phyloP scores from a whole-genome alignment of 495 filamentous ascomycete genomes.

The Neurospora discreta region DNA sequence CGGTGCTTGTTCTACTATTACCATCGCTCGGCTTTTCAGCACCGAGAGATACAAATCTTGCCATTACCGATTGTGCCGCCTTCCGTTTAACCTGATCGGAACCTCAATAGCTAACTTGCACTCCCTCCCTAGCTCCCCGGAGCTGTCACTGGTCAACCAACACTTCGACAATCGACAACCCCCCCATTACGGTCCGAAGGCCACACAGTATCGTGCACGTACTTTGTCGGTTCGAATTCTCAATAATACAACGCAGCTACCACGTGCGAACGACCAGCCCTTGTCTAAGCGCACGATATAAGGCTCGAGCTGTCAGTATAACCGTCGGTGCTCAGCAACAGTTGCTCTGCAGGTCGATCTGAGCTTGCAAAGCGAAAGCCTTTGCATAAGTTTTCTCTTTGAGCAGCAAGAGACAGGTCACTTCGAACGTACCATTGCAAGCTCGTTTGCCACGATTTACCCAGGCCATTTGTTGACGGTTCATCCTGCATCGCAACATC shows the following conservation, averaged over 20 bases:
- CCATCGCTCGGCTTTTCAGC: not conserved
- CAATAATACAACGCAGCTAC: not conserved
- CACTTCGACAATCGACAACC: not conserved
- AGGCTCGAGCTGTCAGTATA: not conserved
- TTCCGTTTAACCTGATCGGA: not conserved
- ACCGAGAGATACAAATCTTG: not conserved
- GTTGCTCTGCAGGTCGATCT: not conserved
- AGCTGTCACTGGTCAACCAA: not conserved
- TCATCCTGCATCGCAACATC: not conserved
- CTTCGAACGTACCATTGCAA: not conserved
- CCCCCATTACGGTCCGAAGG: not conserved
- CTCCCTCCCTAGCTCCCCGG: not conserved
- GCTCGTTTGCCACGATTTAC: not conserved
- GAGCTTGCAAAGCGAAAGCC: not conserved
- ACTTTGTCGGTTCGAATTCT: not conserved
- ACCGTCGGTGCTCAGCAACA: not conserved
- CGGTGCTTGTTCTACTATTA: not conserved
- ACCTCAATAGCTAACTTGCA: not conserved
- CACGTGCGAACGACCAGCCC: not conserved
- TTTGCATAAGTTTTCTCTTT: not conserved
- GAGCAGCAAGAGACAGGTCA: not conserved
- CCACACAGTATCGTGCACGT: not conserved
- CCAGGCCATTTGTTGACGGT: not conserved
- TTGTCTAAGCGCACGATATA: not conserved
- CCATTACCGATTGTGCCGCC: not conserved